Evolutionary conservation across 306 rosid species (phyloP), one percentile per base, ranked within the genome.

Genomic region (Prunus fruticosa): DNA sequence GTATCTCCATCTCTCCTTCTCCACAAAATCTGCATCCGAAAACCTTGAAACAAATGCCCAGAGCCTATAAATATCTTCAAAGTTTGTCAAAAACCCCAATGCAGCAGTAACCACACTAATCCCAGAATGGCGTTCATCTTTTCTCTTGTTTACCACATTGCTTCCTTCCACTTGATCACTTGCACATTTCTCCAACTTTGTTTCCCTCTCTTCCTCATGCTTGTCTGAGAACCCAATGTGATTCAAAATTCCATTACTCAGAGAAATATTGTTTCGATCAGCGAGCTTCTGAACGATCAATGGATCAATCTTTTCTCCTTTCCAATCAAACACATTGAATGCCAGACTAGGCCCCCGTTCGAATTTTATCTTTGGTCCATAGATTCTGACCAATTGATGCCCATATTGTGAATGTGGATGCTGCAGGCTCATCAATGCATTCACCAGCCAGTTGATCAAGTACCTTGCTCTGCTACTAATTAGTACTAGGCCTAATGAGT

Each of bases 1-100:
- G 89, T 91, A 93, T 79, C 96, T 91, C 98, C 97, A 93, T 66
- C 86, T 90, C 82, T 90, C 98, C 78, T 91, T 91, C 85, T 91
- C 94, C 69, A 88, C 93, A 83, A 91, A 93, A 22, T 93, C 98
- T 3, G 97, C 98, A 79, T 93, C 98, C 46, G 90, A 79, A 67
- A 93, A 91, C 77, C 88, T 75, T 0, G 98, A 86, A 85, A 88
- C 79, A 80, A 91, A 93, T 38, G 83, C 84, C 98, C 98, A 93
- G 25, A 91, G 46, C 83, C 80, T 88, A 60, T 88, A 91, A 76
- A 70, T 41, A 50, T 93, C 98, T 74, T 91, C 96, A 72, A 93
- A 93, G 70, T 86, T 87, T 23, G 97, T 88, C 88, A 91, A 75
- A 69, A 90, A 83, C 18, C 93, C 88, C 38, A 91, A 0, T 10